Conservation (phyloP, 2,329 filamentous ascomycete genomes). For the Monilinia laxa region DNA sequence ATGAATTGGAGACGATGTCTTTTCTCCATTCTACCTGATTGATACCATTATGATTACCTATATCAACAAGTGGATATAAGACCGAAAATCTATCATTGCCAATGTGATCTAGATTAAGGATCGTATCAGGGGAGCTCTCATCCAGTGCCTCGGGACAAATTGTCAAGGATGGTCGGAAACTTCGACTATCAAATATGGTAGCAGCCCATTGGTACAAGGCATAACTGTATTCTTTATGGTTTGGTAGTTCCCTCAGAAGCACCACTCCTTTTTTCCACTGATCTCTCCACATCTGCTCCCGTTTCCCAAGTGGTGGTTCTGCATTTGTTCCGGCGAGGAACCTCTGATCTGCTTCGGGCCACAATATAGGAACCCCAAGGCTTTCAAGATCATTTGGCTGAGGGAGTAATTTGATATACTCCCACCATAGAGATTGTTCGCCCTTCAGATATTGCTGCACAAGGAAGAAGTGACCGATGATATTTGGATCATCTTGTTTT, state of each 20-base stretch:
- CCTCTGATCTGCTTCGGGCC: conserved; percentile 58
- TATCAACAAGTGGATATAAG: conserved; percentile 68
- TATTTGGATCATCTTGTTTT: conserved; percentile 50
- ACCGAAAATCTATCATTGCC: conserved; percentile 49
- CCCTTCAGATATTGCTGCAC: conserved; percentile 64
- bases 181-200: conserved; percentile 63
- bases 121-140: neutral
- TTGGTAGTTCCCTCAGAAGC: conserved; percentile 26
- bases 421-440: conserved; percentile 61
- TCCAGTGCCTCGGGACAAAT: conserved; percentile 41
- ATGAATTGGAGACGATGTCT: conserved; percentile 43
- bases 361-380: conserved; percentile 62
- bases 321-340: conserved; percentile 46
- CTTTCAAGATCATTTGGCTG: conserved; percentile 52
- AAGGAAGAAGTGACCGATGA: conserved; percentile 66
- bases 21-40: conserved; percentile 60
- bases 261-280: conserved; percentile 34
- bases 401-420: conserved; percentile 66
- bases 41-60: conserved; percentile 68
- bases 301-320: conserved; percentile 34
- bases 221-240: conserved; percentile 32
- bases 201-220: conserved; percentile 63
- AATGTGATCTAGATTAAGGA: conserved; percentile 29
- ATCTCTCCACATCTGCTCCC: conserved; percentile 33
- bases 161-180: conserved; percentile 58